These are phyloP conservation scores for Serendipita sp. DNA, from an alignment of 768 basidiomycete species.

Conservation along the genomic window DNA sequence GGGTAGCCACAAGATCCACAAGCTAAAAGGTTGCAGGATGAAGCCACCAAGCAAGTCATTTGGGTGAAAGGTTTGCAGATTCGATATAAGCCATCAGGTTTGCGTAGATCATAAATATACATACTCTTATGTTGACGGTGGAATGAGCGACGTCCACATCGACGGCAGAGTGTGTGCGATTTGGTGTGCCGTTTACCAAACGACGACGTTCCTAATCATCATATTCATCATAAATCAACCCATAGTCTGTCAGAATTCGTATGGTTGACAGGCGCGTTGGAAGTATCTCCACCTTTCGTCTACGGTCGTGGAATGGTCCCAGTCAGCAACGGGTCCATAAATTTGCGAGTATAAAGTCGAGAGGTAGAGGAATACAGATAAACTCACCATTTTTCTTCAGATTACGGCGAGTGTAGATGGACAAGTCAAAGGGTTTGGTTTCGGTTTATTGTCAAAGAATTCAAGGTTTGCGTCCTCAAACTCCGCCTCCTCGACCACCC, in stretches of 20 bases:
- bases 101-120: conserved; percentile 17
- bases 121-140: conserved; percentile 97
- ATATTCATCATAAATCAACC: neutral
- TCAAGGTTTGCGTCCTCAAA: neutral
- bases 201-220: conserved; percentile 77
- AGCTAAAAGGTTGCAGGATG: conserved; percentile 29
- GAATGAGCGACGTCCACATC: conserved; percentile 90
- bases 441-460: neutral
- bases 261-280: conserved; percentile 11
- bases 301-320: conserved; percentile 22
- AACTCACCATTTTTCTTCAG: conserved; percentile 2
- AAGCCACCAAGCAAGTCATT: neutral
- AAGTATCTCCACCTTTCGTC: conserved; percentile 66
- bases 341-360: too few species aligned
- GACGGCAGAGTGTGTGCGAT: conserved; percentile 92
- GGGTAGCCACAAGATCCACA: conserved; percentile 97
- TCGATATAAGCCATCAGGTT: too few species aligned
- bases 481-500: neutral
- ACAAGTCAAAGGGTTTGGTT: neutral
- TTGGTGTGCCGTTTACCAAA: conserved; percentile 98
- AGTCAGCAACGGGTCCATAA: neutral
- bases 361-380: neutral
- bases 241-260: conserved; percentile 10
- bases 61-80: neutral
- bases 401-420: neutral